Evolutionary conservation across 345 rosid genomes (phyloP), one percentile per base, ranked within the genome.

Genomic region (Capsella bursapastoris): DNA sequence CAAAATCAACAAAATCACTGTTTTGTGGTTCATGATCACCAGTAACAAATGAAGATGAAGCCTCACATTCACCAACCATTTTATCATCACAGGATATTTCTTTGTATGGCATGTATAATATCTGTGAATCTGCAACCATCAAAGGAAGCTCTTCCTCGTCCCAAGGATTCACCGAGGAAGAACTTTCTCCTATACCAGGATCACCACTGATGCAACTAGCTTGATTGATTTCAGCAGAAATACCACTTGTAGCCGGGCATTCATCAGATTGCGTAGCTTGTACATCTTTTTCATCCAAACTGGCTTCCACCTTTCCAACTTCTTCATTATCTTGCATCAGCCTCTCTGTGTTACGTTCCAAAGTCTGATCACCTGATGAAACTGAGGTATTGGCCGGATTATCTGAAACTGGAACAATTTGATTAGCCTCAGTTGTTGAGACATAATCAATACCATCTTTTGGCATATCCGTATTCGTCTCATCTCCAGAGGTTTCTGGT

Each of bases 1-100:
- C 98, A 75, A 92, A 79, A 73, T 95, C 97, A 71, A 84, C 89
- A 82, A 89, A 92, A 43, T 85, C 96, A 48, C 61, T 64, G 77
- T 86, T 89, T 29, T 78, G 66, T 35, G 64, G 58, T 13, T 87
- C 93, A 72, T 81, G 85, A 66, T 81, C 76, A 40, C 48, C 69
- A 60, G 84, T 81, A 49, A 72, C 82, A 77, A 64, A 75, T 31
- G 86, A 79, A 8, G 96, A 86, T 28, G 92, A 82, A 55, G 84
- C 82, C 71, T 78, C 89, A 55, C 82, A 81, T 71, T 75, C 86
- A 32, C 72, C 83, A 57, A 57, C 79, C 48, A 66, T 44, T 66
- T 80, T 83, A 34, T 59, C 78, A 8, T 64, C 41, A 62, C 49
- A 57, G 35, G 76, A 66, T 70, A 73, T 75, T 78, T 88, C 97